Evolutionary conservation across 768 basidiomycete species (phyloP), one percentile per base, ranked within the genome.

Genomic region (Fistulinella prunicolor): DNA sequence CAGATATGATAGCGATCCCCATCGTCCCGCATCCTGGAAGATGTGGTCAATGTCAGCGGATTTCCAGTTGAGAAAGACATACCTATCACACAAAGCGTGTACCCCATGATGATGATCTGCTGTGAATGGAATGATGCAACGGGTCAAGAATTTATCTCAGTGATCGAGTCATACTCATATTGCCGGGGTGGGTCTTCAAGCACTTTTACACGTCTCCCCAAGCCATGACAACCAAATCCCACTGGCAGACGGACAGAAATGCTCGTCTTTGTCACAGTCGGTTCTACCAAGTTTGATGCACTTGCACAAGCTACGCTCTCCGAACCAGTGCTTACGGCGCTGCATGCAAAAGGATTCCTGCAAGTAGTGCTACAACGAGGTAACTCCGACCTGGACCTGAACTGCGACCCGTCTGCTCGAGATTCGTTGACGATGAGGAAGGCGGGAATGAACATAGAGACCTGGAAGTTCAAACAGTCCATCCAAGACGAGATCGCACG

Each of bases 1-100:
- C 96, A 20, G 95, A 94, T 41, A 94, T 80, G 65, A 99, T 79
- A 49, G 96, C 94, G 58, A 97, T 71, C 48, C 96, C 96, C 96
- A 99, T 98, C 10, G 95, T 98, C 48, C 96, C 96, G 68, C 96
- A 98, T 76, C 95, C 96, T 86, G 49, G 52, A 47, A 21, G 44
- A 58, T 46, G 52, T 42, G 42, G 55, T 54, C 50, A 58, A 46
- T 46, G 45, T 43, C 29, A 56, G 48, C 22, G 53, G 42, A 53
- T 28, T 38, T 21, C 12, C 37, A 21, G 34, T 30, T 49, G 19
- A 4, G 17, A 46, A 55, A 47, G 51, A 43, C 50, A 42, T 59
- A 75, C 93, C 93, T 73, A 96, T 70, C 23, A 94, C 82, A 61
- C 91, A 93, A 45, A 95, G 81, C 43, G 90, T 94, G 69, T 96